These are phyloP conservation scores for Mortierella sp. DNA, from an alignment of 371 early-diverging fungal genomes.

Conservation along the genomic window DNA sequence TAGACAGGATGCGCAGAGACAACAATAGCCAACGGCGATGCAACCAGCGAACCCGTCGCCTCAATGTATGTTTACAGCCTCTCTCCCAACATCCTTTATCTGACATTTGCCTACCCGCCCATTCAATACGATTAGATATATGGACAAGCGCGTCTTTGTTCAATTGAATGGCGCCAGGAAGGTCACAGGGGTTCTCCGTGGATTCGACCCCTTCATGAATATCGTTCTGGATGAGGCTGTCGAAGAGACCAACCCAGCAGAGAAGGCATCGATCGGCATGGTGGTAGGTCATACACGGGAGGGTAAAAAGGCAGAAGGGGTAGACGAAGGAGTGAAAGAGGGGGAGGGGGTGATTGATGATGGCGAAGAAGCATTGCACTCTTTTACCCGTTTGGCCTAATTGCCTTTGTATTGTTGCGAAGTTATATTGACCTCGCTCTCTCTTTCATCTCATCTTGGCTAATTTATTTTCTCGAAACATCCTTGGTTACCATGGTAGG, in stretches of 20 bases:
- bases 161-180: constrained; percentile 93
- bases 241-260: constrained; percentile 80
- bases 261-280: constrained; percentile 84
- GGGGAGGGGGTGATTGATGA: no score
- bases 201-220: constrained; percentile 99
- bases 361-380: no score
- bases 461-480: not conserved
- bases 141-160: constrained; percentile 95
- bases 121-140: constrained; percentile 71
- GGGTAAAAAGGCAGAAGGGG: no score
- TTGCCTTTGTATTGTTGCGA: no score
- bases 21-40: no score
- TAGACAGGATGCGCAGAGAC: no score
- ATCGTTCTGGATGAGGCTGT: constrained; percentile 95
- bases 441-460: not conserved
- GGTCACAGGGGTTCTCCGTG: constrained; percentile 94
- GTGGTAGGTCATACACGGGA: constrained; percentile 86
- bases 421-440: not conserved
- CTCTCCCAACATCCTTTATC: no score
- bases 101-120: not conserved
- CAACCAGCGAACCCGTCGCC: no score
- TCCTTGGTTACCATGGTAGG: constrained; percentile 62
- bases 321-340: no score
- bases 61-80: no score
- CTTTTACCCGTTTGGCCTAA: not conserved